Evolutionary conservation across 2,329 filamentous ascomycete genomes (phyloP).

Genomic region (Calcarisporium arbuscula): DNA sequence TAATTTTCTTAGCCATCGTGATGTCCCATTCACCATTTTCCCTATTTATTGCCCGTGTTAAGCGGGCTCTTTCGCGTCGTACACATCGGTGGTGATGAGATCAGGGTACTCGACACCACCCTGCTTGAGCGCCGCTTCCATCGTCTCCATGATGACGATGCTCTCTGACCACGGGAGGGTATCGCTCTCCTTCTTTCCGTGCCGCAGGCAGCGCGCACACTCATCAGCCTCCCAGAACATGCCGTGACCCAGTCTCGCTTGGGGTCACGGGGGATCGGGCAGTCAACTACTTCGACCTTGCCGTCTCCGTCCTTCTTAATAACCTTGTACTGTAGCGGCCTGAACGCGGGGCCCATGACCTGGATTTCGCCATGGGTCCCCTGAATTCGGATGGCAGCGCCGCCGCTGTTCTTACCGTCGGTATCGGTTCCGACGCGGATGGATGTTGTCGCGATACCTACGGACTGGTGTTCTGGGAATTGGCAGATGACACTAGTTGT

Average conservation of each 20-base stretch:
- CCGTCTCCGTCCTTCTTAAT: conserved; percentile 46
- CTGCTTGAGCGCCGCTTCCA: conserved; percentile 50
- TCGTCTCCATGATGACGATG: conserved; percentile 74
- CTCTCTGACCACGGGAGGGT: conserved; percentile 69
- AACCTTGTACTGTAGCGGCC: conserved; percentile 59
- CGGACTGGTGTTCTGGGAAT: conserved; percentile 63
- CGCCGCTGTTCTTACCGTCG: conserved; percentile 51
- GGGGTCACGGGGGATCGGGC: conserved; percentile 45
- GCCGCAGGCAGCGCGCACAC: conserved; percentile 65
- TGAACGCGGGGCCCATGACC: conserved; percentile 65
- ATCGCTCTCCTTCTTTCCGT: conserved; percentile 70
- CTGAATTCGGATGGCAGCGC: conserved; percentile 71
- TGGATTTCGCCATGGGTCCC: conserved; percentile 78
- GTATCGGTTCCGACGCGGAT: conserved; percentile 58
- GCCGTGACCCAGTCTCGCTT: conserved; percentile 57
- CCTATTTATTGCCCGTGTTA: conserved; percentile 44
- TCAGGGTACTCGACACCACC: conserved; percentile 49
- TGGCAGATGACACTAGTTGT: conserved; percentile 69
- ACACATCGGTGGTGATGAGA: conserved; percentile 50
- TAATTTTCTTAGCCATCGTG: too few species aligned
- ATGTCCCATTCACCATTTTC: conserved; percentile 1
- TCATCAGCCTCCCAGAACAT: conserved; percentile 91
- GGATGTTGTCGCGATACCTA: conserved; percentile 65
- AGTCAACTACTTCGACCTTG: conserved; percentile 44
- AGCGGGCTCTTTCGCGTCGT: conserved; percentile 54